Conservation (phyloP, 495 filamentous ascomycete genomes). For the Hypoxylon cercidicola region DNA sequence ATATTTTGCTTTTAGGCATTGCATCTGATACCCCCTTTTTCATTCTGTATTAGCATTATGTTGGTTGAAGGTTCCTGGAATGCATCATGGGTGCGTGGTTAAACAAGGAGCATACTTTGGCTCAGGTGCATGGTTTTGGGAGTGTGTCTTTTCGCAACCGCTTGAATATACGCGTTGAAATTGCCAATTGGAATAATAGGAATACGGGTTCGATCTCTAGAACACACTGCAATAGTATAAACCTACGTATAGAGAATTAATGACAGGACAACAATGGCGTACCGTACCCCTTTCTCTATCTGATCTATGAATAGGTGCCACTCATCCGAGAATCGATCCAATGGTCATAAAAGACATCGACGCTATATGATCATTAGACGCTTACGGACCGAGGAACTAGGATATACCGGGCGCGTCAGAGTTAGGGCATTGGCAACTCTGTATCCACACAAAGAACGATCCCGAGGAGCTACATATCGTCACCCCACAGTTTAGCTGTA, state of each 20-base stretch:
- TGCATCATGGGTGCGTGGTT: neutral
- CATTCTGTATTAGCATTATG: slow-evolving; percentile 4
- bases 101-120: too few species aligned
- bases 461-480: too few species aligned
- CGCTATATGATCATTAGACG: neutral
- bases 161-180: too few species aligned
- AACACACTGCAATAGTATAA: too few species aligned
- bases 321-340: slow-evolving; percentile 20
- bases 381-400: neutral
- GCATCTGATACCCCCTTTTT: slow-evolving; percentile 41
- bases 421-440: neutral
- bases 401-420: neutral
- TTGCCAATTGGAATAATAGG: too few species aligned
- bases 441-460: too few species aligned
- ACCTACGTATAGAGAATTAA: too few species aligned
- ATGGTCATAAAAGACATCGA: neutral
- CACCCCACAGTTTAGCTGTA: too few species aligned
- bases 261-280: too few species aligned
- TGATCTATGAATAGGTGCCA: slow-evolving; percentile 26
- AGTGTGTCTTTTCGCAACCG: too few species aligned
- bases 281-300: neutral
- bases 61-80: slow-evolving; percentile 1
- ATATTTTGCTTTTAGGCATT: slow-evolving; percentile 42
- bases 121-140: too few species aligned
- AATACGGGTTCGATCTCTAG: too few species aligned